phyloP scores from a whole-genome alignment of 148 eudicot genomes.

The Rhododendron griersonianum region DNA sequence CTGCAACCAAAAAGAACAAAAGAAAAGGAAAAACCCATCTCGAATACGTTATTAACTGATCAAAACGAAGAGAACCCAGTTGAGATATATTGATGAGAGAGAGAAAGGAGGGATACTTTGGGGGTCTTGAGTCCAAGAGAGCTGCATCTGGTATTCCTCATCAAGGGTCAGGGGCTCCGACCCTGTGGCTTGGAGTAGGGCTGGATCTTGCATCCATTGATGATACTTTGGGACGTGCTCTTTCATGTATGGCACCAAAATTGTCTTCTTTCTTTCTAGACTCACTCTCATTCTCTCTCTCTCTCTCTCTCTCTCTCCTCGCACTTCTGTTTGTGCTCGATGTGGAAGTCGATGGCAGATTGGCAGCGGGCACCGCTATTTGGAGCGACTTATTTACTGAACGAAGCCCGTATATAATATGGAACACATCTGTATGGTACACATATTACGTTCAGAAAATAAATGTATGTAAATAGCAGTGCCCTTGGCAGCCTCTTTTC shows the following conservation, averaged over 20 bases:
- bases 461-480: too few species aligned
- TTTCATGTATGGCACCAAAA: slow-evolving; percentile 80
- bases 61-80: not conserved
- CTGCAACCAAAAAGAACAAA: slow-evolving; percentile 31
- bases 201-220: slow-evolving; percentile 81
- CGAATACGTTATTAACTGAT: not conserved
- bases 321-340: not conserved
- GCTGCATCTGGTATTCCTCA: slow-evolving; percentile 80
- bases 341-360: not conserved
- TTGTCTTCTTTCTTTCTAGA: slow-evolving; percentile 62
- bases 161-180: slow-evolving; percentile 86
- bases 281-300: slow-evolving; percentile 35
- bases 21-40: not conserved
- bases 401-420: too few species aligned
- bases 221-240: slow-evolving; percentile 84
- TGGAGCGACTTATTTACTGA: too few species aligned
- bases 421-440: too few species aligned
- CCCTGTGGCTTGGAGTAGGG: slow-evolving; percentile 73
- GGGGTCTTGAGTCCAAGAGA: slow-evolving; percentile 90
- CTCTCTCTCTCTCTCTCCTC: slow-evolving; percentile 10
- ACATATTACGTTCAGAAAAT: too few species aligned
- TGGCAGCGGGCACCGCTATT: too few species aligned
- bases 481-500: not conserved
- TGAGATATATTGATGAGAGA: not conserved
- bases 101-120: slow-evolving; percentile 32